Base-by-base conservation (phyloP, 306 rosid genomes). In the Quercus parvula region DNA sequence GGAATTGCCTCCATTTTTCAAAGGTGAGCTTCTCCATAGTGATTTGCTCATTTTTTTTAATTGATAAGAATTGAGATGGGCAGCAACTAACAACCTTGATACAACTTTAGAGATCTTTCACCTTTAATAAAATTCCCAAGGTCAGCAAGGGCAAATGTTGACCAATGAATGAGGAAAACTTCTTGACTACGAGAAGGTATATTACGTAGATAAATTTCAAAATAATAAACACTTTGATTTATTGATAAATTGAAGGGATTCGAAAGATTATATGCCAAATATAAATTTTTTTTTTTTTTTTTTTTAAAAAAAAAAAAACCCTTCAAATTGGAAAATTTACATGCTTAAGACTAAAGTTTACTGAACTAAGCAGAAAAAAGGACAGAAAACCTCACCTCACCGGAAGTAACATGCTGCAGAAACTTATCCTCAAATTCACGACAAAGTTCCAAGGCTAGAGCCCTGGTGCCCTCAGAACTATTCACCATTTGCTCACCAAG, bases 381-480 rank as follows among this genome's bases (percentile, higher is more conserved):
- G 73, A 52, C 51, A 75, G 75, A 71, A 77, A 62, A 75, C 78
- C 95, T 82, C 83, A 93, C 99, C 96, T 93, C 99, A 81, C 98
- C 99, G 61, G 87, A 74, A 77, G 94, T 90, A 74, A 95, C 87
- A 79, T 95, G 99, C 74, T 83, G 97, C 56, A 95, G 95, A 86
- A 95, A 95, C 89, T 81, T 95, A 86, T 95, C 99, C 88, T 95
- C 99, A 82, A 93, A 95, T 81, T 95, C 99, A 73, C 98, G 99
- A 80, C 99, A 95, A 87, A 95, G 99, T 87, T 95, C 98, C 93
- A 93, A 77, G 77, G 99, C 99, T 86, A 95, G 80, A 20, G 99
- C 97, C 61, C 99, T 92, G 15, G 97, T 95, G 24, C 99, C 99
- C 89, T 95, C 99, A 11, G 97, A 56, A 75, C 93, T 91, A 67